Evolutionary conservation across 2,329 filamentous ascomycete genomes (phyloP), one percentile per base, ranked within the genome.

Genomic region (Coleophoma eucalyptorum): DNA sequence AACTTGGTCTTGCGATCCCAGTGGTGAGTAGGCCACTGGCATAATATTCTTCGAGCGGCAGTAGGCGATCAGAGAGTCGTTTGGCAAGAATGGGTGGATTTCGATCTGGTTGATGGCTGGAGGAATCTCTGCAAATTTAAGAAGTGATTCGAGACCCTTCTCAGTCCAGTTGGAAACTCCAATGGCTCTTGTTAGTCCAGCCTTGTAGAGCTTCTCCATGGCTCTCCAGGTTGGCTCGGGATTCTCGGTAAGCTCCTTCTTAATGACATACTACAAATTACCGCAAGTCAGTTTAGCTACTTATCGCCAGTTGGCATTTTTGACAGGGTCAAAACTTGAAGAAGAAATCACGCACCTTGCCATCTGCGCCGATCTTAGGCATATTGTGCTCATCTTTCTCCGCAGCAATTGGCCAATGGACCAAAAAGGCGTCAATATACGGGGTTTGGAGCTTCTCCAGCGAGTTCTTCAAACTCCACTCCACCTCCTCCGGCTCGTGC

Each of bases 391-490:
- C 71, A 48, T 83, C 81, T 68, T 84, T 90, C 90, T 93, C 82
- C 88, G 84, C 50, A 81, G 84, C 50, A 89, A 74, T 75, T 4
- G 89, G 87, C 89, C 89, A 94, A 72, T 96, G 90, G 74, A 95
- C 80, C 37, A 95, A 77, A 65, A 82, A 90, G 53, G 92, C 74
- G 66, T 95, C 90, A 10, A 95, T 79, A 65, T 95, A 93, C 57
- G 90, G 84, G 43, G 93, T 75, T 4, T 88, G 87, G 26, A 95
- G 73, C 55, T 80, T 78, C 70, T 83, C 78, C 66, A 94, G 73
- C 61, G 84, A 88, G 74, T 86, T 82, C 58, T 89, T 81, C 41
- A 94, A 76, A 43, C 81, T 84, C 65, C 86, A 75, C 70, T 87
- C 84, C 15, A 84, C 83, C 15, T 85, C 78, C 35, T 79, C 81